A percentile compares a stretch with the other conserved stretches of the same genome.
Evolutionary conservation across 805 yeast genomes (phyloP).

Genomic region (Zygotorulaspora chibaensis): DNA sequence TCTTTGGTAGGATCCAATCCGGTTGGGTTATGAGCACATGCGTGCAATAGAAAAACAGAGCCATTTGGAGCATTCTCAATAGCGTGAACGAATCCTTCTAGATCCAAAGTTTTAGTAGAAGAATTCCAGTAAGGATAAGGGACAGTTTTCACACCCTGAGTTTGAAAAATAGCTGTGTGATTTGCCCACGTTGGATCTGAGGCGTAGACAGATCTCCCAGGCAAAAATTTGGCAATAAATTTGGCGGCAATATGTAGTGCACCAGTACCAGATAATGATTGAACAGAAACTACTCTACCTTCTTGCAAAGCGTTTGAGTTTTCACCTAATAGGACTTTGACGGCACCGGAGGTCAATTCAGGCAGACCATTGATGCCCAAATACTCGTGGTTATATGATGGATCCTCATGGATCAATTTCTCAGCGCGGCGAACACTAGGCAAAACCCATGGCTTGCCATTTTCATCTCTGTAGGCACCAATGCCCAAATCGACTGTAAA

Average conservation of each 20-base stretch:
- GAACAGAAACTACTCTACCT: conserved; percentile 72
- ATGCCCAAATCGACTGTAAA: conserved; percentile 82
- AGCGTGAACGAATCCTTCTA: conserved; percentile 60
- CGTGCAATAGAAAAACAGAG: conserved; percentile 78
- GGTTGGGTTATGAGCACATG: conserved; percentile 98
- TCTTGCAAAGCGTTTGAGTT: conserved; percentile 52
- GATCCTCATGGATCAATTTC: conserved; percentile 51
- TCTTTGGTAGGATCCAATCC: conserved; percentile 87
- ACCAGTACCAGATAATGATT: conserved; percentile 94
- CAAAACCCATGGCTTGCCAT: conserved; percentile 84
- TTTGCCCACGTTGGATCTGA: conserved; percentile 98
- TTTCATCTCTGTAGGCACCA: conserved; percentile 90
- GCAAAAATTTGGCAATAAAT: conserved; percentile 35
- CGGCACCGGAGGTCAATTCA: conserved; percentile 63
- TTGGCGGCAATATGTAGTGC: conserved; percentile 86
- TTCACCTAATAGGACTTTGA: conserved; percentile 65
- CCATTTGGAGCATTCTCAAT: conserved; percentile 68
- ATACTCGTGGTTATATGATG: conserved; percentile 78
- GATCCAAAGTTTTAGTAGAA: conserved; percentile 62
- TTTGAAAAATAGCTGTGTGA: conserved; percentile 77
- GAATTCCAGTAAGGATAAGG: conserved; percentile 85
- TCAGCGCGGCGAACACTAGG: conserved; percentile 75
- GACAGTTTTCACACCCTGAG: conserved; percentile 61
- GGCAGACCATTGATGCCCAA: conserved; percentile 75
- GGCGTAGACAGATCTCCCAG: conserved; percentile 52